Evolutionary conservation across 1,139 yeast genomes (phyloP).

Genomic region (Suhomyces bribrorum): DNA sequence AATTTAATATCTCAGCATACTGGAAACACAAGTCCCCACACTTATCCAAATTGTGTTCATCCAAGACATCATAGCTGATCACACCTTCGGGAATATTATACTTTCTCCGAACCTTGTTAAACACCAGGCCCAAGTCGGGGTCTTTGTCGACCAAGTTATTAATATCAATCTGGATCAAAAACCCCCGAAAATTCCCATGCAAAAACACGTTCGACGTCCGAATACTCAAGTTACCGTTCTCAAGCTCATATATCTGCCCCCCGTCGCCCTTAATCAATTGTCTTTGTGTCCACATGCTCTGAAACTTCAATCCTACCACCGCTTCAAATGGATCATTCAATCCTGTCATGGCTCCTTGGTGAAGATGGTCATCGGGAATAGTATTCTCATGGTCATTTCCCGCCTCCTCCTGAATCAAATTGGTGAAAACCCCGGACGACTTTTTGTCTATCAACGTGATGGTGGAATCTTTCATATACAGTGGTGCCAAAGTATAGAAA

Average conservation of each 20-base stretch:
- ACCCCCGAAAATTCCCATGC: conserved; percentile 74
- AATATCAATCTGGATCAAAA: conserved; percentile 58
- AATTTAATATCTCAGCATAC: conserved; percentile 47
- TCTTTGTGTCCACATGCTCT: conserved; percentile 69
- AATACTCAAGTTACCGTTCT: conserved; percentile 47
- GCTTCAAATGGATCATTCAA: conserved; percentile 51
- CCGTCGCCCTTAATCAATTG: conserved; percentile 82
- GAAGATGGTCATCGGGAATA: conserved; percentile 43
- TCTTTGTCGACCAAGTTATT: conserved; percentile 11
- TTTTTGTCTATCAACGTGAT: conserved; percentile 55
- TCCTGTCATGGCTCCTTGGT: conserved; percentile 50
- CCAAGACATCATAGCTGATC: conserved; percentile 38
- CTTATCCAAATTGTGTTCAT: conserved; percentile 27
- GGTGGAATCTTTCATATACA: conserved; percentile 50
- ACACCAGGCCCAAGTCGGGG: conserved; percentile 13
- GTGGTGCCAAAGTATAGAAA: conserved; percentile 57
- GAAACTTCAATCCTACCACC: conserved; percentile 56
- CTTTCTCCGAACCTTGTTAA: conserved; percentile 33
- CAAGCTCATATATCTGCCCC: conserved; percentile 59
- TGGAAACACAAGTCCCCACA: conserved; percentile 51
- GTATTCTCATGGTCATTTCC: conserved; percentile 22
- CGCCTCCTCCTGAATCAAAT: conserved; percentile 38
- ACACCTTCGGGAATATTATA: conserved; percentile 46
- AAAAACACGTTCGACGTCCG: conserved; percentile 70
- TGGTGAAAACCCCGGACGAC: conserved; percentile 48